These are phyloP conservation scores for Mitragyna speciosa DNA, from an alignment of 257 asterid species.

Conservation along the genomic window DNA sequence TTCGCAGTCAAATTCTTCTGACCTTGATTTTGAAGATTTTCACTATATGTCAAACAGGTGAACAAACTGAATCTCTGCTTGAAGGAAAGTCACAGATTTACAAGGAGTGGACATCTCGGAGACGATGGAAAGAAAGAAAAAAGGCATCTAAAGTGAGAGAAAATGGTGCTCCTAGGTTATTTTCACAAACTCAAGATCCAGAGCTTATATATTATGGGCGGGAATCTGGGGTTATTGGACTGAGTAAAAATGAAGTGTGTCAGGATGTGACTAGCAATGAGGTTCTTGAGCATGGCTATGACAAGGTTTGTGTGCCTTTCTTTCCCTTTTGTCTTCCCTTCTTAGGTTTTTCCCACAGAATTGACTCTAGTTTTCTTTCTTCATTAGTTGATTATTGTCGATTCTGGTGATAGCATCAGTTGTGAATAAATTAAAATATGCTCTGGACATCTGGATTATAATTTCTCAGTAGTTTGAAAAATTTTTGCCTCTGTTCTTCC, in stretches of 20 bases:
- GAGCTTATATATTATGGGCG: slow-evolving; percentile 79
- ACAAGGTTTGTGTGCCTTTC: slow-evolving; percentile 49
- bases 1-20: neutral
- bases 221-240: slow-evolving; percentile 81
- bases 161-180: slow-evolving; percentile 35
- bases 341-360: neutral
- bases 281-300: slow-evolving; percentile 63
- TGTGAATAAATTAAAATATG: neutral
- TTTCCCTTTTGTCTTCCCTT: neutral
- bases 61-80: slow-evolving; percentile 15
- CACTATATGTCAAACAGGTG: slow-evolving; percentile 25
- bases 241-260: slow-evolving; percentile 52
- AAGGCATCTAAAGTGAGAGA: slow-evolving; percentile 54
- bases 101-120: slow-evolving; percentile 70
- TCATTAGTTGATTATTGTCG: neutral
- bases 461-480: neutral
- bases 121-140: slow-evolving; percentile 86
- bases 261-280: slow-evolving; percentile 31
- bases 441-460: neutral
- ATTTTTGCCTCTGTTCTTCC: neutral
- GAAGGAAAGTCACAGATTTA: slow-evolving; percentile 43
- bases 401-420: neutral
- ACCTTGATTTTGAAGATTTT: slow-evolving; percentile 14
- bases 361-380: neutral
- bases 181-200: slow-evolving; percentile 59